A percentile compares a stretch with the other conserved stretches of the same genome.
Evolutionary conservation across 345 rosid genomes (phyloP).

Genomic region (Turnera subulata): DNA sequence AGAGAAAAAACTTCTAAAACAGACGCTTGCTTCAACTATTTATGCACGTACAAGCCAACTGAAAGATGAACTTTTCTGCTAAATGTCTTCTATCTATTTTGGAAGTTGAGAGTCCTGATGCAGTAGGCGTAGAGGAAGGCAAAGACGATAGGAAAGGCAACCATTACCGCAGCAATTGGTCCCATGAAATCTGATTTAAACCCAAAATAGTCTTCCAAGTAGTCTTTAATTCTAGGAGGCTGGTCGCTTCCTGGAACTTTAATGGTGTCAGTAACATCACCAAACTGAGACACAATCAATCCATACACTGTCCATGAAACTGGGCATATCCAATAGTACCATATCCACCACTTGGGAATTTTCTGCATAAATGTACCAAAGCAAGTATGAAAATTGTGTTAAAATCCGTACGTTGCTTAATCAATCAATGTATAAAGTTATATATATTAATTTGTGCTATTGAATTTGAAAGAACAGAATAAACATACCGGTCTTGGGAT

Average conservation of each 20-base stretch:
- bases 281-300: constrained; percentile 49
- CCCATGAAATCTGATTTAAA: constrained; percentile 58
- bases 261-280: constrained; percentile 43
- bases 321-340: constrained; percentile 23
- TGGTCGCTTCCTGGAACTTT: constrained; percentile 32
- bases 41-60: no score
- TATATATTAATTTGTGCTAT: neutral
- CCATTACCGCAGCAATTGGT: constrained; percentile 50
- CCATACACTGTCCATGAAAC: constrained; percentile 61
- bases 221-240: constrained; percentile 34
- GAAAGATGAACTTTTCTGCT: no score
- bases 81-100: constrained; percentile 34
- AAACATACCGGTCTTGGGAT: constrained; percentile 25
- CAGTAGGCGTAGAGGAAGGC: constrained; percentile 66
- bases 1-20: no score
- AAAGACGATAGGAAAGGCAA: constrained; percentile 52
- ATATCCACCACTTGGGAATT: constrained; percentile 29
- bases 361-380: constrained; percentile 3
- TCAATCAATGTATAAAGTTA: neutral
- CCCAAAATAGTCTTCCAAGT: constrained; percentile 47
- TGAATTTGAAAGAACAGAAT: no score
- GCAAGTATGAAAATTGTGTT: neutral
- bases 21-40: no score
- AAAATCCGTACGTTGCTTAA: neutral
- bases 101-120: constrained; percentile 65